Evolutionary conservation across 208 protist genomes (phyloP), one percentile per base, ranked within the genome.

Genomic region (Entamoeba histolytica): DNA sequence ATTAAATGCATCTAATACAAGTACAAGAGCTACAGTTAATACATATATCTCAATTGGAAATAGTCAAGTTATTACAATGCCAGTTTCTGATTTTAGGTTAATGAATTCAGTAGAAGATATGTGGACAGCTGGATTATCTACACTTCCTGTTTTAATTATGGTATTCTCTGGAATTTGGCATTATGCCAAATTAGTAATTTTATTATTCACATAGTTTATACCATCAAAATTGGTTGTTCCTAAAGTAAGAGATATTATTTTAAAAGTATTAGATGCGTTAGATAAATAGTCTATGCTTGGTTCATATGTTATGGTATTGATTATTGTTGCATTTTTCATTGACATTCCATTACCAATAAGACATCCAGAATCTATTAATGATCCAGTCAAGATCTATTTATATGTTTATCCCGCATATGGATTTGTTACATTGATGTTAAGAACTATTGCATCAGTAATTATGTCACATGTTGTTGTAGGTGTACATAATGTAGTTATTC

Each of bases 281-380:
- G 97, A 97, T 91, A 98, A 98, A 95, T 97, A 97, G 94, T 98
- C 97, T 8, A 95, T 98, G n/a, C 94, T 98, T 91, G 97, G 98
- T 95, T 96, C 95, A 17, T 98, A 97, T 93, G 97, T 98, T 73
- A 94, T 98, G 94, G 94, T 97, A 31, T 95, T 98, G 91, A 97
- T 98, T 96, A 96, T 97, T 35, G 94, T 96, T 5, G 97, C 95
- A 95, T 94, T 96, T 3, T 94, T 94, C 87, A 5, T 31, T 23
- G 3, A 3, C 3, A 47, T 47, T 15, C 7, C 19, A 49, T 49
- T 93, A 3, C 69, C 35, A 93, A 52, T 93, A 73, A 57, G n/a
- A 94, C 94, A 94, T 55, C 19, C 49, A 44, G 87, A 91, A 44
- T n/a, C 12, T 44, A 3, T 49, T 17, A 44, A 92, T 0, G 93